Base-by-base conservation (phyloP, 192 early-diverging fungal species). In the Podila epicladia region DNA sequence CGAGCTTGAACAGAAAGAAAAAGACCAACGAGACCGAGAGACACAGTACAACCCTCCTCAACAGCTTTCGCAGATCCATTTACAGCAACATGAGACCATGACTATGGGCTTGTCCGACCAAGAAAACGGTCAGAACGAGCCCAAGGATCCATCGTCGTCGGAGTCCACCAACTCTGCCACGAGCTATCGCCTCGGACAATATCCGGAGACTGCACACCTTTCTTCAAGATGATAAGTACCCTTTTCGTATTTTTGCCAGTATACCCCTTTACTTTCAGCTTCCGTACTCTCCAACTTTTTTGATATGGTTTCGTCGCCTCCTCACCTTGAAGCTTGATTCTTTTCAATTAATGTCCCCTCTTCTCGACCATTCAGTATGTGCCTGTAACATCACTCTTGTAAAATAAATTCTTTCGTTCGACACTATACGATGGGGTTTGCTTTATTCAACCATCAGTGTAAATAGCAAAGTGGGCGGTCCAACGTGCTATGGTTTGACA, bases 191-290 rank as follows among this genome's bases (percentile, higher is more conserved):
- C 53, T 55, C 9, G 53, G 26, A 26, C 20, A n/a, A 3, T 55
- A 55, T 17, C 53, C 53, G n/a, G 53, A 55, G 24, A 55, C 53
- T 55, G 53, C 53, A n/a, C 53, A 55, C n/a, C 24, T 55, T n/a
- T 24, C 53, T 7, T 24, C 53, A 9, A 12, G 4, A 55, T 24
- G 53, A 53, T n/a, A n/a, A 55, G 20, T 55, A 22, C 17, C n/a
- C 24, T 17, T 22, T 22, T 9, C 24, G 4, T 55, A 9, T 55
- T 17, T 55, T 55, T 55, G 6, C 8, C n/a, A 24, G 9, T 55
- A 55, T 55, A 55, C 53, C 53, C 51, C 22, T 55, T 22, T n/a
- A 19, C 53, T 22, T 22, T 11, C 53, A 37, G 11, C 24, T 26
- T 55, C 20, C 50, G 15, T 13, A 37, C 50, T 29, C 15, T 15